phyloP scores from a whole-genome alignment of 352 stramenopile genomes.

The Pythium brachiatum region DNA sequence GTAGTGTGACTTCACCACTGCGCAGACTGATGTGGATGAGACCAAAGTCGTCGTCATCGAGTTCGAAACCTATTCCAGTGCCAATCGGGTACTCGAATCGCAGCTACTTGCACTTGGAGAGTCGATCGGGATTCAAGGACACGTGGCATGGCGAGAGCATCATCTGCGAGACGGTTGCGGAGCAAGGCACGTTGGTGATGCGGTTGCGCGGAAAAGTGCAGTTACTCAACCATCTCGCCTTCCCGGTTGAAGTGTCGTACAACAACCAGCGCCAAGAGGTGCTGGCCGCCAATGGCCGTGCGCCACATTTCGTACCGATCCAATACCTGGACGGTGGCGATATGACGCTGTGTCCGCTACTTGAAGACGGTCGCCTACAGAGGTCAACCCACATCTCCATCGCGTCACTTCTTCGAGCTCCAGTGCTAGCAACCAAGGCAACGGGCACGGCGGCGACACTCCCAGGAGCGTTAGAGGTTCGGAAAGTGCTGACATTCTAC shows the following conservation, averaged over 20 bases:
- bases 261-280: constrained; percentile 55
- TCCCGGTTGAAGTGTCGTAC: constrained; percentile 79
- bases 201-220: constrained; percentile 77
- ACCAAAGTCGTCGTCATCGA: constrained; percentile 46
- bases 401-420: constrained; percentile 46
- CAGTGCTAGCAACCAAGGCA: constrained; percentile 15
- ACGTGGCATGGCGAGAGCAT: constrained; percentile 77
- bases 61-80: constrained; percentile 72
- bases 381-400: constrained; percentile 57
- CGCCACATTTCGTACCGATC: constrained; percentile 75
- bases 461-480: constrained; percentile 51
- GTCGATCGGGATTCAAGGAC: constrained; percentile 48
- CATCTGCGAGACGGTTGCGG: constrained; percentile 83
- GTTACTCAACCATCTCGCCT: constrained; percentile 66
- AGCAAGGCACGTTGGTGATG: constrained; percentile 81
- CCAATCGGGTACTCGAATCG: constrained; percentile 85
- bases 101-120: constrained; percentile 82
- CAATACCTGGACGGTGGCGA: constrained; percentile 70
- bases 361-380: constrained; percentile 59
- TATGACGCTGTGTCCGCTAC: constrained; percentile 70
- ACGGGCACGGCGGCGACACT: constrained; percentile 27
- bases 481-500: constrained; percentile 73
- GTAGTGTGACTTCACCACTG: constrained; percentile 73
- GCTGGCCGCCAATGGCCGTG: constrained; percentile 42
- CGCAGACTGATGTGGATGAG: constrained; percentile 76